Evolutionary conservation across 495 filamentous ascomycete species (phyloP).

Genomic region (Penicillium soppii): DNA sequence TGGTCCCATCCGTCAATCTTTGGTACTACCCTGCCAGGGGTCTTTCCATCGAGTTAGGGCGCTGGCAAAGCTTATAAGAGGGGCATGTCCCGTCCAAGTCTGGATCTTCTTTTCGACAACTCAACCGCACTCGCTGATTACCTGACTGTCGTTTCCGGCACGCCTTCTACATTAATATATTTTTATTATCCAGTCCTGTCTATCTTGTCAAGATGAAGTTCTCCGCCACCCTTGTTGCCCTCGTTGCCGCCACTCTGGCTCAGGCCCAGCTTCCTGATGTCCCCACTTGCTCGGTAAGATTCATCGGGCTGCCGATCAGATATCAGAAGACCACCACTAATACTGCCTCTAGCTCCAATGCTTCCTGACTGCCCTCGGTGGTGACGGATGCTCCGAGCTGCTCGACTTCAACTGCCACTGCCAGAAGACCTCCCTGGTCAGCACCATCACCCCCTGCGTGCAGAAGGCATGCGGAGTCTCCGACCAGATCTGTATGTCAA

Average conservation of each 20-base stretch:
- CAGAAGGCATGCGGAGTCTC: slow-evolving; percentile 34
- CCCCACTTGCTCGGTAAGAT: slow-evolving; percentile 45
- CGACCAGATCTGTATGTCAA: slow-evolving; percentile 37
- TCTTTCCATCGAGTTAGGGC: neutral
- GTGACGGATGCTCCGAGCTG: slow-evolving; percentile 43
- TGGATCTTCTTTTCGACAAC: slow-evolving; percentile 8
- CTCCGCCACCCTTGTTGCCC: slow-evolving; percentile 29
- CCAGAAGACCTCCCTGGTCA: slow-evolving; percentile 41
- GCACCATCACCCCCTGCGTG: slow-evolving; percentile 44
- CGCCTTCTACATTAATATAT: slow-evolving; percentile 1
- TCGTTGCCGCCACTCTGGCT: slow-evolving; percentile 38
- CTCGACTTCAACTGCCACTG: slow-evolving; percentile 55
- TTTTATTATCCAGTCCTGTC: neutral
- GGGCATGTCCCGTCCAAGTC: slow-evolving; percentile 8
- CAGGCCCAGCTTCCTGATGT: slow-evolving; percentile 41
- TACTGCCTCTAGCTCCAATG: slow-evolving; percentile 36
- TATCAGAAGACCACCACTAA: neutral
- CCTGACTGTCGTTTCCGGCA: slow-evolving; percentile 28
- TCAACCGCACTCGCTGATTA: slow-evolving; percentile 22
- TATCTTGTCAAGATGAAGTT: slow-evolving; percentile 40
- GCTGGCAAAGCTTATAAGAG: slow-evolving; percentile 24
- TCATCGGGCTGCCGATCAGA: neutral
- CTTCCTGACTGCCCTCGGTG: slow-evolving; percentile 37
- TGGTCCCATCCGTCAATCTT: neutral
- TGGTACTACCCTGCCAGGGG: slow-evolving; percentile 13